Conservation (phyloP, 2,329 filamentous ascomycete genomes). For the Neocucurbitaria cava region DNA sequence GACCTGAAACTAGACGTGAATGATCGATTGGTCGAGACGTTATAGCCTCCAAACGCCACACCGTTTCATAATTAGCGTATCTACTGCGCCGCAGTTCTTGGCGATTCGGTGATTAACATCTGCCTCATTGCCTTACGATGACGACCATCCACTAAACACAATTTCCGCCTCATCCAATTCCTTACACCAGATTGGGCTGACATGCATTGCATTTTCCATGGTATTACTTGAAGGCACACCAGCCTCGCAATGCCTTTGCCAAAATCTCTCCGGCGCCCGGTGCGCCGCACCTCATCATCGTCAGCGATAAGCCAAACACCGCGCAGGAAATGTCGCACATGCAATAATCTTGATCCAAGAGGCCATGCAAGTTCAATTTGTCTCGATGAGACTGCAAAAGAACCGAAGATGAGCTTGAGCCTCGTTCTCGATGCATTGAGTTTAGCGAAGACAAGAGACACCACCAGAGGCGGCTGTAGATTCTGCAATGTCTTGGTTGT, state of each 20-base stretch:
- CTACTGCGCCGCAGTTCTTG: neutral
- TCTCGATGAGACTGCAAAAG: constrained; percentile 24
- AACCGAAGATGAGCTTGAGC: constrained; percentile 24
- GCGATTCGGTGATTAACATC: neutral
- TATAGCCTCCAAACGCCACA: constrained; percentile 1
- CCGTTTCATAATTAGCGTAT: constrained; percentile 1
- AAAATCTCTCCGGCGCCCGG: constrained; percentile 30
- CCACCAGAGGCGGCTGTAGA: constrained; percentile 30
- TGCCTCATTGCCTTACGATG: neutral
- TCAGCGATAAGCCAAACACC: constrained; percentile 20
- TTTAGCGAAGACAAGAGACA: constrained; percentile 22
- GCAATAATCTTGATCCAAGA: constrained; percentile 40
- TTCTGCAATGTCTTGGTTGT: constrained; percentile 37
- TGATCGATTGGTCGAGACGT: neutral
- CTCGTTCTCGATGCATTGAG: constrained; percentile 36
- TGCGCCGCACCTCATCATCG: constrained; percentile 18
- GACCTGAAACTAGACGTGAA: neutral
- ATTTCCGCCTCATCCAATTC: constrained; percentile 1
- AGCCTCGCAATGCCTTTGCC: constrained; percentile 30
- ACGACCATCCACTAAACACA: neutral
- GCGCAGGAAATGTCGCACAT: constrained; percentile 36
- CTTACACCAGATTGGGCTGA: constrained; percentile 1
- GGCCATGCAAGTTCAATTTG: constrained; percentile 33
- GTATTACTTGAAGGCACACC: constrained; percentile 1
- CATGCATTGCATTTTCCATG: constrained; percentile 8